These are phyloP conservation scores for Botrytis galanthina DNA, from an alignment of 2,329 filamentous ascomycete genomes.

Conservation along the genomic window DNA sequence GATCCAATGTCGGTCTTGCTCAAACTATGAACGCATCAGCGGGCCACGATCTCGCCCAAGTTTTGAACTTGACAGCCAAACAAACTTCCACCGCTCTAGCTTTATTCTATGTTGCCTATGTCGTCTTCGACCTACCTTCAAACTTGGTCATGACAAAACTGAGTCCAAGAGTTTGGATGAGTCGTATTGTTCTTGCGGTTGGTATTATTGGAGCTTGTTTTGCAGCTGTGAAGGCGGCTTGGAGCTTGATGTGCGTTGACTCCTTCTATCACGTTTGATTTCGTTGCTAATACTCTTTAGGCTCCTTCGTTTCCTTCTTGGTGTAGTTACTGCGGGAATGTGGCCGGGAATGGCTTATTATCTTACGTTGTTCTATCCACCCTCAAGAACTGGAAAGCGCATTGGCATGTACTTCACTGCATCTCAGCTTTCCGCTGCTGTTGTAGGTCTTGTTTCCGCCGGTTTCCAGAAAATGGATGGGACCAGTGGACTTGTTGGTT, in stretches of 20 bases:
- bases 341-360: conserved; percentile 97
- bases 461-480: conserved; percentile 93
- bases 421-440: conserved; percentile 81
- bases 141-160: conserved; percentile 86
- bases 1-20: conserved; percentile 88
- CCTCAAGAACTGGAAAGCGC: conserved; percentile 78
- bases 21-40: conserved; percentile 81
- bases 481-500: conserved; percentile 70
- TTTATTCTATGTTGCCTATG: conserved; percentile 89
- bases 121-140: conserved; percentile 83
- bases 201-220: conserved; percentile 82
- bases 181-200: conserved; percentile 83
- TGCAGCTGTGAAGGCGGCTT: conserved; percentile 74
- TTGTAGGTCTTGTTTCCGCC: conserved; percentile 84
- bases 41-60: conserved; percentile 71
- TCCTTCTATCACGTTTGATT: not conserved
- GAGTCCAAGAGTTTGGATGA: conserved; percentile 88
- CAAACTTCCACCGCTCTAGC: conserved; percentile 82
- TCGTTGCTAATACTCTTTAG: conserved; percentile 37
- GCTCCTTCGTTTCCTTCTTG: conserved; percentile 79
- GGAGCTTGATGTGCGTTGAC: conserved; percentile 60
- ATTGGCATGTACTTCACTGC: conserved; percentile 91
- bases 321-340: conserved; percentile 86
- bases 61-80: conserved; percentile 66
- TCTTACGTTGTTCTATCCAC: conserved; percentile 86